These are phyloP conservation scores for Botrytis sinoallii DNA, from an alignment of 2,329 filamentous ascomycete genomes.

Conservation along the genomic window DNA sequence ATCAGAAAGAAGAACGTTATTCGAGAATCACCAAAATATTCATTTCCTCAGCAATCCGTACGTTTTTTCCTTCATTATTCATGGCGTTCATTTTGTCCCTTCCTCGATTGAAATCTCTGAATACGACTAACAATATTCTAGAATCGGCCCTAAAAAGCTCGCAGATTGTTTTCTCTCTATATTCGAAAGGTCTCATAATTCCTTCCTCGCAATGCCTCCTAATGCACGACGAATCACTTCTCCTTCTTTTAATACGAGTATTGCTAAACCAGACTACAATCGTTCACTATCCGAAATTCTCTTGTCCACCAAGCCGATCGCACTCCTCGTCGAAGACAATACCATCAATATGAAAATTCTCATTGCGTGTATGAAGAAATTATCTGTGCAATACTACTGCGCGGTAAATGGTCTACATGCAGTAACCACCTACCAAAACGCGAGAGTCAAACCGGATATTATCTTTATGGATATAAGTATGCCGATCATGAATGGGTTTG, in stretches of 20 bases:
- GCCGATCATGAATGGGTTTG: conserved; percentile 50
- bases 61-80: neutral
- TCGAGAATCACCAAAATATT: conserved; percentile 5
- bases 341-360: conserved; percentile 39
- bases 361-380: conserved; percentile 23
- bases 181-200: neutral
- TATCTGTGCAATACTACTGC: conserved; percentile 32
- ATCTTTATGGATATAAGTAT: conserved; percentile 53
- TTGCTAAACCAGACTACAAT: neutral
- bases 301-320: neutral
- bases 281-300: neutral
- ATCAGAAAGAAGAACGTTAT: neutral
- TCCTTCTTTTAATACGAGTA: neutral
- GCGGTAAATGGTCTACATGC: conserved; percentile 23
- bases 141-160: conserved; percentile 11
- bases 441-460: conserved; percentile 32
- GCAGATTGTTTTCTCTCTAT: conserved; percentile 9
- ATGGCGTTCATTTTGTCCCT: neutral
- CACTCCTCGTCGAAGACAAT: conserved; percentile 40
- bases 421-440: conserved; percentile 13
- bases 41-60: conserved; percentile 17
- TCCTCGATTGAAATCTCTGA: accelerated
- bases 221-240: neutral
- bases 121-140: neutral
- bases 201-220: neutral